These are phyloP conservation scores for Dipodascus albidus DNA, from an alignment of 805 yeast genomes.

Conservation along the genomic window DNA sequence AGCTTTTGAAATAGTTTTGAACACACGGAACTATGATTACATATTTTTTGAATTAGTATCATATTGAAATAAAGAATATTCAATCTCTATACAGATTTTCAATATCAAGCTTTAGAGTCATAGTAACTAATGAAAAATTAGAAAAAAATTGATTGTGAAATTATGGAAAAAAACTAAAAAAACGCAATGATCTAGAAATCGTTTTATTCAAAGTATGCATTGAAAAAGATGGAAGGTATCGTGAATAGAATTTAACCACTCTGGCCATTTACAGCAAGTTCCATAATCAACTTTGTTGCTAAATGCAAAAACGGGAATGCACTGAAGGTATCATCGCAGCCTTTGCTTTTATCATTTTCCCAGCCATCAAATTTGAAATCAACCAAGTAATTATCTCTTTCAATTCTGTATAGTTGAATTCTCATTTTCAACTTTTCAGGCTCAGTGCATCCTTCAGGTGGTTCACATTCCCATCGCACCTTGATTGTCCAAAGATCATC, in stretches of 20 bases:
- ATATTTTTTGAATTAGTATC: no score
- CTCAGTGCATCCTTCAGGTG: conserved; percentile 14
- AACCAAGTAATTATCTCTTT: conserved; percentile 89
- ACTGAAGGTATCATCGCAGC: conserved; percentile 74
- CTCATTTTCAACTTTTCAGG: conserved; percentile 87
- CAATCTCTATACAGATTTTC: no score
- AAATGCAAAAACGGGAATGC: conserved; percentile 93
- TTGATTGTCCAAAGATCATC: conserved; percentile 94
- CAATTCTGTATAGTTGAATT: conserved; percentile 89
- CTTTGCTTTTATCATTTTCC: conserved; percentile 37
- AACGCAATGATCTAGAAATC: background rate
- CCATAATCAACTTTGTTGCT: conserved; percentile 90
- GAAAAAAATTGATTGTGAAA: no score
- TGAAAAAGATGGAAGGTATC: background rate
- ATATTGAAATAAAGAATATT: no score
- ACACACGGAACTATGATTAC: no score
- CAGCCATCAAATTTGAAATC: conserved; percentile 98
- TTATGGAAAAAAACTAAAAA: no score
- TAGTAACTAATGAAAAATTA: no score
- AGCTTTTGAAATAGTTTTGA: no score
- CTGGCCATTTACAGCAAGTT: conserved; percentile 89
- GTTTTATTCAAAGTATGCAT: background rate
- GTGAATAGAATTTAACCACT: conserved; percentile 20
- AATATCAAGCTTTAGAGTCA: no score
- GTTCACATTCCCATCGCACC: conserved; percentile 77